phyloP scores from a whole-genome alignment of 805 yeast genomes.

The Scheffersomyces spartinae region DNA sequence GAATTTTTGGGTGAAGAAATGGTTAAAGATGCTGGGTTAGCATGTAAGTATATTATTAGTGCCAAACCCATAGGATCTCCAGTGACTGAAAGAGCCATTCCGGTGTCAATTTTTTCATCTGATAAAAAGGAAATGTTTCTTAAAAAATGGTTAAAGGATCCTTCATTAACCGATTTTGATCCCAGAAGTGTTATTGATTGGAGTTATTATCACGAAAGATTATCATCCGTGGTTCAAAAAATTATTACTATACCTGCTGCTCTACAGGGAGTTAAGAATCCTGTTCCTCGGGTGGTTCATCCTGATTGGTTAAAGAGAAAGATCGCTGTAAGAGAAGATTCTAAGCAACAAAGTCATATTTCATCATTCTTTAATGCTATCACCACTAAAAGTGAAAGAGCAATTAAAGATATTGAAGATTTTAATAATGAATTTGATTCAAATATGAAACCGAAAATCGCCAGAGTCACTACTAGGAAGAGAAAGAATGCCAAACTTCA shows the following conservation, averaged over 20 bases:
- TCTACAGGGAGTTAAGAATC: slow-evolving; percentile 73
- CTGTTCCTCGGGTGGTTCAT: slow-evolving; percentile 88
- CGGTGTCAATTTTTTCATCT: slow-evolving; percentile 90
- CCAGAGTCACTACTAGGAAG: slow-evolving; percentile 38
- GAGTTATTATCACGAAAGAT: slow-evolving; percentile 82
- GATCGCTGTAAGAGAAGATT: slow-evolving; percentile 50
- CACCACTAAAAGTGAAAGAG: slow-evolving; percentile 29
- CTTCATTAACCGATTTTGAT: slow-evolving; percentile 67
- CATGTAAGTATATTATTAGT: slow-evolving; percentile 88
- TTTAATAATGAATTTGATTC: slow-evolving; percentile 29
- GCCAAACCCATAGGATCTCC: slow-evolving; percentile 76
- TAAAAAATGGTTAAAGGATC: slow-evolving; percentile 80
- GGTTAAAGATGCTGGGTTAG: slow-evolving; percentile 93
- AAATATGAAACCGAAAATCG: slow-evolving; percentile 20
- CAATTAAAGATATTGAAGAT: slow-evolving; percentile 66
- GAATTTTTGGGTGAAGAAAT: slow-evolving; percentile 92
- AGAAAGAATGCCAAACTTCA: slow-evolving; percentile 20
- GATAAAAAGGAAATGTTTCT: slow-evolving; percentile 70
- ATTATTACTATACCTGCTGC: slow-evolving; percentile 97
- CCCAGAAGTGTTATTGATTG: slow-evolving; percentile 87
- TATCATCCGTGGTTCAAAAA: slow-evolving; percentile 88
- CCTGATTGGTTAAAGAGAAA: slow-evolving; percentile 84
- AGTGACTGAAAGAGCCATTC: slow-evolving; percentile 91
- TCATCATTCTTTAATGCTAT: slow-evolving; percentile 42
- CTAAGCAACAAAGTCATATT: slow-evolving; percentile 60